Percentiles rank a stretch among this genome's conserved stretches.
Evolutionary conservation across 495 filamentous ascomycete genomes (phyloP).

Genomic region (Jackrogersella minutella): DNA sequence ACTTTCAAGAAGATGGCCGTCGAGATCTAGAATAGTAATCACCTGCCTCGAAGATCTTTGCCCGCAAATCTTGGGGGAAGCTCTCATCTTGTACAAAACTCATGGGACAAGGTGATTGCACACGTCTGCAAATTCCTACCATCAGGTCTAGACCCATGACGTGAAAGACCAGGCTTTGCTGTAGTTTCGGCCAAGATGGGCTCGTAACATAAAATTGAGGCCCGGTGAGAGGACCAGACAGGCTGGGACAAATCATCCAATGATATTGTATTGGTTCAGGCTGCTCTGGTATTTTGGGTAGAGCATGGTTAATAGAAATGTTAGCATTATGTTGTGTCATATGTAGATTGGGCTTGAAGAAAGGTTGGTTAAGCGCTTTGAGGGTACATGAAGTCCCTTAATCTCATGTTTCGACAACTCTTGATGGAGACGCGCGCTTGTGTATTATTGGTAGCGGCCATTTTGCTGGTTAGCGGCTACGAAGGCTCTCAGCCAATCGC

Average conservation of each 20-base stretch:
- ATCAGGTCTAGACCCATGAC: slow-evolving; percentile 1
- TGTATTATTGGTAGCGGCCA: slow-evolving; percentile 35
- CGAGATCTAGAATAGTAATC: slow-evolving; percentile 33
- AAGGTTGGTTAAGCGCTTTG: slow-evolving; percentile 43
- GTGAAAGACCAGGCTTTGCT: slow-evolving; percentile 22
- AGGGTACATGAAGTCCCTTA: slow-evolving; percentile 13
- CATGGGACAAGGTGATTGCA: slow-evolving; percentile 5
- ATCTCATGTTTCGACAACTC: slow-evolving; percentile 36
- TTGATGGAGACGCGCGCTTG: slow-evolving; percentile 41
- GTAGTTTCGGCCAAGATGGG: slow-evolving; percentile 34
- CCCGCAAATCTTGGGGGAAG: slow-evolving; percentile 7
- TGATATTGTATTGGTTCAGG: slow-evolving; percentile 27
- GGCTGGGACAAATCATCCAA: slow-evolving; percentile 29
- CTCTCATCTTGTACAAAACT: slow-evolving; percentile 42
- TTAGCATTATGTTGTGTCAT: slow-evolving; percentile 10
- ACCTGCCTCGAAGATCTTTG: slow-evolving; percentile 33
- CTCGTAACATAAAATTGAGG: slow-evolving; percentile 38
- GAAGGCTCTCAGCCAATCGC: slow-evolving; percentile 37
- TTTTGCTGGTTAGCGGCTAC: slow-evolving; percentile 19
- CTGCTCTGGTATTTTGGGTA: neutral
- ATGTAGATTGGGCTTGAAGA: slow-evolving; percentile 28
- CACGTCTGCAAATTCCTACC: slow-evolving; percentile 2
- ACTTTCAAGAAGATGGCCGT: slow-evolving; percentile 16
- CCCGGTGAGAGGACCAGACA: slow-evolving; percentile 37
- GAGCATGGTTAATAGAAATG: slow-evolving; percentile 6